Percentiles rank a stretch among this genome's conserved stretches.
Evolutionary conservation across 169 alveolate species (phyloP).

Genomic region (Eimeria zaria): DNA sequence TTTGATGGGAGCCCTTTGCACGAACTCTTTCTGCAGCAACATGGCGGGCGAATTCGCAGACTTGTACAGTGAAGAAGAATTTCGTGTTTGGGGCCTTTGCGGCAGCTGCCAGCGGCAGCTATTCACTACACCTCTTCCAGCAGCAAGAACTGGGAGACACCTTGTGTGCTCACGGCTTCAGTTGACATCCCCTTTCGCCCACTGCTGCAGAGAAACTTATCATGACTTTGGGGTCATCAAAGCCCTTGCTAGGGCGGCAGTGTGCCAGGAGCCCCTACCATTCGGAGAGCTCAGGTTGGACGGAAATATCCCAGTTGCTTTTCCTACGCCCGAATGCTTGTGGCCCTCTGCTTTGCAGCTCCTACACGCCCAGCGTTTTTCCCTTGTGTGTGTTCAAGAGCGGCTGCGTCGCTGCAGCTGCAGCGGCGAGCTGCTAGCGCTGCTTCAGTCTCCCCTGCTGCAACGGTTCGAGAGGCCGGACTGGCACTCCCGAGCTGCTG

Average conservation of each 20-base stretch:
- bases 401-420: conserved; percentile 78
- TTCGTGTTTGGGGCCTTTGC: conserved; percentile 83
- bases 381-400: conserved; percentile 56
- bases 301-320: conserved; percentile 81
- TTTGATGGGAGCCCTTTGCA: conserved; percentile 60
- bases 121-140: conserved; percentile 64
- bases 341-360: conserved; percentile 85
- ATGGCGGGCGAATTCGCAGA: conserved; percentile 49
- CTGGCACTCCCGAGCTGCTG: conserved; percentile 71
- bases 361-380: conserved; percentile 76
- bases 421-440: conserved; percentile 61
- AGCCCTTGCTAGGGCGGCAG: conserved; percentile 64
- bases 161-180: background rate
- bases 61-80: conserved; percentile 80
- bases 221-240: background rate
- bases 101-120: conserved; percentile 70
- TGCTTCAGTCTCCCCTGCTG: conserved; percentile 51
- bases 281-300: conserved; percentile 77
- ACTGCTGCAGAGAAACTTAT: background rate
- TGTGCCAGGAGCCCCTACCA: background rate
- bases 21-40: conserved; percentile 74
- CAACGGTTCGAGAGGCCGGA: conserved; percentile 63
- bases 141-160: background rate
- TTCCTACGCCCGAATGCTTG: conserved; percentile 60
- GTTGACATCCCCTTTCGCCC: conserved; percentile 26